Percentiles rank a stretch among this genome's conserved stretches.
These are phyloP conservation scores for Nicotiana rustica DNA, from an alignment of 305 asterid genomes.

Conservation along the genomic window DNA sequence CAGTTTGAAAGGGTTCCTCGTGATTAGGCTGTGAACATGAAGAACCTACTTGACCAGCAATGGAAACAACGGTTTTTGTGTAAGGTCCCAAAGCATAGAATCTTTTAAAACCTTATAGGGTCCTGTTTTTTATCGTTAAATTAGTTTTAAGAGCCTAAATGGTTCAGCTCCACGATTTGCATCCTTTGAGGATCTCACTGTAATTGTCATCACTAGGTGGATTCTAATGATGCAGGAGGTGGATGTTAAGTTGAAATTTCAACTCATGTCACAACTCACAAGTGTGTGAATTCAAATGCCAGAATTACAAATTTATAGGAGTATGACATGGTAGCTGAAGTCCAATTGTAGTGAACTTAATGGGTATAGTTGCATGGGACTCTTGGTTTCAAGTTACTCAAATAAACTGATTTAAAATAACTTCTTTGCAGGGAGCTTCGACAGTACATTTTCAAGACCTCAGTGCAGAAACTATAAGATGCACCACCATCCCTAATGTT, in stretches of 20 bases:
- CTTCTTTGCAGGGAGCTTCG: slow-evolving; percentile 51
- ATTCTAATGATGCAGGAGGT: neutral
- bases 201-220: neutral
- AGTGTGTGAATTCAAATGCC: slow-evolving; percentile 15
- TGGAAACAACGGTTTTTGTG: slow-evolving; percentile 6
- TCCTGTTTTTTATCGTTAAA: neutral
- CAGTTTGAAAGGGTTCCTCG: slow-evolving; percentile 5
- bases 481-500: slow-evolving; percentile 52
- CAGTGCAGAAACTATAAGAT: slow-evolving; percentile 50
- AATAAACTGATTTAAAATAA: slow-evolving; percentile 18
- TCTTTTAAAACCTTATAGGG: neutral
- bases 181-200: slow-evolving; percentile 12
- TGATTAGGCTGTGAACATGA: neutral
- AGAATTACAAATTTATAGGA: neutral
- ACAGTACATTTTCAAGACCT: slow-evolving; percentile 50
- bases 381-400: slow-evolving; percentile 7
- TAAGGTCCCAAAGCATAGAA: neutral
- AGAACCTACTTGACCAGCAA: slow-evolving; percentile 1
- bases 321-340: slow-evolving; percentile 3
- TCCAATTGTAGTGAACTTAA: slow-evolving; percentile 16
- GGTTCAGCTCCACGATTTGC: slow-evolving; percentile 13
- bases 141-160: slow-evolving; percentile 9
- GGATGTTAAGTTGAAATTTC: slow-evolving; percentile 16
- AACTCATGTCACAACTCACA: slow-evolving; percentile 24
- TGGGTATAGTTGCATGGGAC: neutral